A percentile compares a stretch with the other conserved stretches of the same genome.
Evolutionary conservation across 2,329 filamentous ascomycete genomes (phyloP).

Genomic region (Helotiales sp.): DNA sequence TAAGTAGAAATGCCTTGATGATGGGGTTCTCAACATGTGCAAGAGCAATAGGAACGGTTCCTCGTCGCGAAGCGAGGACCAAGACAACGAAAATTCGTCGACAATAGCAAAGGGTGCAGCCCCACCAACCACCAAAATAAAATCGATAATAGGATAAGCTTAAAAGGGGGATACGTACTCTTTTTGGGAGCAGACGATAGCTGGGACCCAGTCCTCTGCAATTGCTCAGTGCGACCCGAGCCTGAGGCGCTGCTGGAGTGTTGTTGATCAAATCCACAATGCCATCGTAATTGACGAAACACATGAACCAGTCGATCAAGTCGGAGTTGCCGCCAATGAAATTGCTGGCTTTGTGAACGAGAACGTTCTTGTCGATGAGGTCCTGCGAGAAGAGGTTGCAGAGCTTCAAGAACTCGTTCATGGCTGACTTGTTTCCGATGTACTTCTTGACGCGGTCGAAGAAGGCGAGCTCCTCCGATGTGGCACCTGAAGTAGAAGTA

Average conservation of each 20-base stretch:
- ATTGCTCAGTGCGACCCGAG: slow-evolving; percentile 90
- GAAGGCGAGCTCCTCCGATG: slow-evolving; percentile 85
- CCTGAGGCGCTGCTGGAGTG: slow-evolving; percentile 73
- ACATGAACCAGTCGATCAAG: slow-evolving; percentile 86
- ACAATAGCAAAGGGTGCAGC: neutral
- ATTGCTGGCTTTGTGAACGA: slow-evolving; percentile 80
- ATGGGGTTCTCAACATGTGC: neutral
- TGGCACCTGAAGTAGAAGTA: slow-evolving; percentile 72
- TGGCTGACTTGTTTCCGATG: slow-evolving; percentile 87
- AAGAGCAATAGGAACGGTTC: slow-evolving; percentile 1
- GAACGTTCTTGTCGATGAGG: slow-evolving; percentile 82
- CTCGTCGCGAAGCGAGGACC: neutral
- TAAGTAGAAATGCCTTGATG: neutral
- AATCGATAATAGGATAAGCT: slow-evolving; percentile 10
- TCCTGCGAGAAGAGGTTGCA: slow-evolving; percentile 95
- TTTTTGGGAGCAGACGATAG: slow-evolving; percentile 88
- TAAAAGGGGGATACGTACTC: slow-evolving; percentile 52
- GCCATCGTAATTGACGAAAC: slow-evolving; percentile 78
- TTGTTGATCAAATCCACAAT: slow-evolving; percentile 82
- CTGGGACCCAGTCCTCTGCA: slow-evolving; percentile 95
- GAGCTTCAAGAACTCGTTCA: slow-evolving; percentile 95
- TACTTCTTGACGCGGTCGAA: slow-evolving; percentile 98
- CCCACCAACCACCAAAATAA: neutral
- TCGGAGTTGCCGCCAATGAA: slow-evolving; percentile 91
- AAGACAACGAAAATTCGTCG: neutral